Conservation (phyloP, 257 asterid species). For the Solanum verrucosum region DNA sequence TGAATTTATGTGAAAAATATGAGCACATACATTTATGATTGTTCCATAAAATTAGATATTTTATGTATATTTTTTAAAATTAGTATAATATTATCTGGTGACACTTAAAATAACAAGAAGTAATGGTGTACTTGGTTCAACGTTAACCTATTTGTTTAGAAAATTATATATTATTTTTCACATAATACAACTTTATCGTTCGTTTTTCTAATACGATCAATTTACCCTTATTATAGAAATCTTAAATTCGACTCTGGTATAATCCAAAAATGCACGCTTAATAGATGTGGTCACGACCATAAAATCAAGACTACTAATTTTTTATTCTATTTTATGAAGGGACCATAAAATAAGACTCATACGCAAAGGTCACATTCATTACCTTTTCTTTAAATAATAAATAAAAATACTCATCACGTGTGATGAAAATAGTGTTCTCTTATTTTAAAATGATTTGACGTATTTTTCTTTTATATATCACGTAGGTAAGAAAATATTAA, state of each 20-base stretch:
- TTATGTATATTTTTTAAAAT: too few relatives aligned
- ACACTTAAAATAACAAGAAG: too few relatives aligned
- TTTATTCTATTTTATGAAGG: not conserved
- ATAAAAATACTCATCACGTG: slow-evolving; percentile 11
- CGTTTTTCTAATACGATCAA: too few relatives aligned
- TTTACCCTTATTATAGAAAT: too few relatives aligned
- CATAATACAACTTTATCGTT: too few relatives aligned
- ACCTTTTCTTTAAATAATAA: not conserved
- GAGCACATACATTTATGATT: too few relatives aligned
- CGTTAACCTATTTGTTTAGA: too few relatives aligned
- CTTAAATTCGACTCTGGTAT: not conserved
- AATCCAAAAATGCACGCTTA: not conserved
- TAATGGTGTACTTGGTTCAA: not conserved
- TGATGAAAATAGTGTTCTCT: not conserved
- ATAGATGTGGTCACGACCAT: not conserved
- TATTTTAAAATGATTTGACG: not conserved
- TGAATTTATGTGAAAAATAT: too few relatives aligned
- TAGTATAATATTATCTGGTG: too few relatives aligned
- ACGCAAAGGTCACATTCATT: slow-evolving; percentile 12
- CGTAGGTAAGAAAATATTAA: not conserved
- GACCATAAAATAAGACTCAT: not conserved
- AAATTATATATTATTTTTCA: too few relatives aligned
- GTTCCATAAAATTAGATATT: too few relatives aligned
- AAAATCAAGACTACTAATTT: not conserved
- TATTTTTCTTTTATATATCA: not conserved